A percentile compares a stretch with the other conserved stretches of the same genome.
Evolutionary conservation across 108 stramenopile genomes (phyloP).

Genomic region (Skeletonema potamos): DNA sequence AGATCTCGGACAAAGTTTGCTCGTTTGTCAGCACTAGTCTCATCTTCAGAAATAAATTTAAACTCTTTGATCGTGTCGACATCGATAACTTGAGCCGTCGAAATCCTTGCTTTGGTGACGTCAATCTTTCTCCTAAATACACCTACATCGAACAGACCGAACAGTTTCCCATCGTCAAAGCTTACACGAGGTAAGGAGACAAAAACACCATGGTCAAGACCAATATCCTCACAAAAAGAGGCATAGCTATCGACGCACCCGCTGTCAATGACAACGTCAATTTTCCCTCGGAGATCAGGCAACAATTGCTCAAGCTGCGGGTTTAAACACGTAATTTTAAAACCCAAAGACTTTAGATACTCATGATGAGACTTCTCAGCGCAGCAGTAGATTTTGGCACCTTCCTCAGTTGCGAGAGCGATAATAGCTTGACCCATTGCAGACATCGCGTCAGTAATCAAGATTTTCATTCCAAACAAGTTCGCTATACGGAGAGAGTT

Average conservation of each 20-base stretch:
- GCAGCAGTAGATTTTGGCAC: conserved; percentile 58
- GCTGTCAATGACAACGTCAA: conserved; percentile 72
- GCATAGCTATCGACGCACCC: conserved; percentile 44
- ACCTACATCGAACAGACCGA: conserved; percentile 43
- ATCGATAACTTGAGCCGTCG: conserved; percentile 45
- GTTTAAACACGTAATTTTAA: conserved; percentile 33
- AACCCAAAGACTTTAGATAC: conserved; percentile 45
- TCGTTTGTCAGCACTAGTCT: background rate
- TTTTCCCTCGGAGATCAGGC: conserved; percentile 42
- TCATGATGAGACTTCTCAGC: conserved; percentile 53
- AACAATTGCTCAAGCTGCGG: conserved; percentile 59
- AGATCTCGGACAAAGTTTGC: conserved; percentile 53
- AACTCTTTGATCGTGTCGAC: conserved; percentile 49
- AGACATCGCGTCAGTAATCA: conserved; percentile 66
- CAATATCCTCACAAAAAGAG: conserved; percentile 46
- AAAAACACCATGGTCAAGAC: conserved; percentile 44
- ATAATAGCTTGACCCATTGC: conserved; percentile 61
- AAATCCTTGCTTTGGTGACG: conserved; percentile 42
- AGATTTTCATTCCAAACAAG: conserved; percentile 56
- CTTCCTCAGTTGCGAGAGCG: conserved; percentile 54
- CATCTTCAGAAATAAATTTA: conserved; percentile 19
- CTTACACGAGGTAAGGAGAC: conserved; percentile 41
- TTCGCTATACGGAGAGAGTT: conserved; percentile 9
- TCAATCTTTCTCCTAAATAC: conserved; percentile 43
- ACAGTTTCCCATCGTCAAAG: conserved; percentile 24